Evolutionary conservation across 371 early-diverging fungal species (phyloP).

Genomic region (Entomophthora muscae): DNA sequence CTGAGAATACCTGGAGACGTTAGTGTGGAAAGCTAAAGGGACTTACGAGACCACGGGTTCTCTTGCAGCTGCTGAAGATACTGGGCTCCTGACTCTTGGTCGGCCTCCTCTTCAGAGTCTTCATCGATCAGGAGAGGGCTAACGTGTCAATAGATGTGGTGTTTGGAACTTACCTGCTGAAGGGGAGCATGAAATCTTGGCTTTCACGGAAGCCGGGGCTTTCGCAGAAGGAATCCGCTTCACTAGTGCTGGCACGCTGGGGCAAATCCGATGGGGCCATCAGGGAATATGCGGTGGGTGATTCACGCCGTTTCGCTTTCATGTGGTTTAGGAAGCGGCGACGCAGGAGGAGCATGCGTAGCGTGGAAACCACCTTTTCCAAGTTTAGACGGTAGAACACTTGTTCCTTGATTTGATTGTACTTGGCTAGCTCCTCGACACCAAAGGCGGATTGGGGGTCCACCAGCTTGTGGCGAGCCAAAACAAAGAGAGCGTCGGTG

Average conservation of each 20-base stretch:
- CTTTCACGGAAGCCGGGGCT: neutral
- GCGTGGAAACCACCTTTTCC: conserved; percentile 8
- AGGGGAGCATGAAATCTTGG: neutral
- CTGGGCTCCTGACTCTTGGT: neutral
- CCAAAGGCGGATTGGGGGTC: conserved; percentile 1
- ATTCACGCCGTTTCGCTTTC: too few species aligned
- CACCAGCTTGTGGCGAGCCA: conserved; percentile 2
- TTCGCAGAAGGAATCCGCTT: neutral
- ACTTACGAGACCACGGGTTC: neutral
- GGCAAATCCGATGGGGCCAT: neutral
- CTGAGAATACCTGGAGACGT: neutral
- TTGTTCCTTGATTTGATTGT: neutral
- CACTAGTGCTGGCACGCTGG: neutral
- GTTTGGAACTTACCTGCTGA: neutral
- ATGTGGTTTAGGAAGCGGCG: neutral
- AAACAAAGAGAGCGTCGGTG: neutral
- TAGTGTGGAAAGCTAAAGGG: neutral
- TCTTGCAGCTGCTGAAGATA: neutral
- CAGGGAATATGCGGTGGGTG: neutral
- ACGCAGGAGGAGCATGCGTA: conserved; percentile 6
- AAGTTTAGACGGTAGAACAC: neutral
- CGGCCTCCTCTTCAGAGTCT: neutral
- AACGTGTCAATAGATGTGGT: neutral
- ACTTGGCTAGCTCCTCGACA: conserved; percentile 2
- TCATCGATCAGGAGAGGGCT: neutral